Evolutionary conservation across 768 basidiomycete species (phyloP).

Genomic region (Lactifluus subvellereus): DNA sequence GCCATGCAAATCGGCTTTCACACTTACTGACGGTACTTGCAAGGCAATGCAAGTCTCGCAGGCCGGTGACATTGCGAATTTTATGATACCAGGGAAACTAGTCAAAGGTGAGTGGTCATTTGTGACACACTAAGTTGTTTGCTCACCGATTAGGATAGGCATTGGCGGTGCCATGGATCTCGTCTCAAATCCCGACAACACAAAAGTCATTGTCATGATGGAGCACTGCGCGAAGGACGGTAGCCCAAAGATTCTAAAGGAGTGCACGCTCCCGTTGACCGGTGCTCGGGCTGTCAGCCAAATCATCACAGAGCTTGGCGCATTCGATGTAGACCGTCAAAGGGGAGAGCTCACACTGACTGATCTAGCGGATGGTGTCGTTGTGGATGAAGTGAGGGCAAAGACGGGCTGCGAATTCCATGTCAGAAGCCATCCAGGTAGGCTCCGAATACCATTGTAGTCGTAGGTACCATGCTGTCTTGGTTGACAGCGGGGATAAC

Average conservation of each 20-base stretch:
- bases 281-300: slow-evolving; percentile 84
- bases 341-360: slow-evolving; percentile 67
- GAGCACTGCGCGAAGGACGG: slow-evolving; percentile 91
- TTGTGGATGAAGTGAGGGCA: slow-evolving; percentile 73
- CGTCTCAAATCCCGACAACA: slow-evolving; percentile 93
- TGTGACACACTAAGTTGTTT: neutral
- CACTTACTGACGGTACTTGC: neutral
- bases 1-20: neutral
- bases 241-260: slow-evolving; percentile 76
- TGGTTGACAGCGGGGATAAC: no score
- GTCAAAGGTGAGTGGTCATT: slow-evolving; percentile 51
- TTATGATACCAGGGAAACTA: slow-evolving; percentile 96
- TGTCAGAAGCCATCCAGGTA: slow-evolving; percentile 45
- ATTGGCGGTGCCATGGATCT: slow-evolving; percentile 97
- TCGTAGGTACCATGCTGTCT: neutral
- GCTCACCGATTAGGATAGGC: slow-evolving; percentile 39
- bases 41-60: slow-evolving; percentile 97
- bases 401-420: slow-evolving; percentile 87
- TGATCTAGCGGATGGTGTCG: slow-evolving; percentile 81
- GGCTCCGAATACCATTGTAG: slow-evolving; percentile 31
- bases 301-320: slow-evolving; percentile 89
- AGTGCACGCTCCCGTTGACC: slow-evolving; percentile 81
- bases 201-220: slow-evolving; percentile 85
- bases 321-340: slow-evolving; percentile 80
- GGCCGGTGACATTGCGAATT: slow-evolving; percentile 92